These are phyloP conservation scores for Citrus hindsii DNA, from an alignment of 345 rosid genomes.

Conservation along the genomic window DNA sequence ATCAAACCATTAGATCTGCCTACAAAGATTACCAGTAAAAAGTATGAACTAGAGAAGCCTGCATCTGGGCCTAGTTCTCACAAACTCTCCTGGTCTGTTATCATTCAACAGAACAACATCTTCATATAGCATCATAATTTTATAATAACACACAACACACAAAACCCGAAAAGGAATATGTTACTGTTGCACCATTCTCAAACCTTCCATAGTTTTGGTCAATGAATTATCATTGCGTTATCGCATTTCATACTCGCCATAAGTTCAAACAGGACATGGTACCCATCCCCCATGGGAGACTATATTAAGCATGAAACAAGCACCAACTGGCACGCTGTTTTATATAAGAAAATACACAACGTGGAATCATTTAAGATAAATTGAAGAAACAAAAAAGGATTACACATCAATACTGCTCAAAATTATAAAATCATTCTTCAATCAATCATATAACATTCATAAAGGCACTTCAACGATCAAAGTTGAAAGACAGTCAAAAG, in stretches of 20 bases:
- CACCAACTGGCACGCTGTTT: not conserved
- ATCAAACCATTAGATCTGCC: not conserved
- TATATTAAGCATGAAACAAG: not conserved
- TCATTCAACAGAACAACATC: not conserved
- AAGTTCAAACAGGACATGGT: not conserved
- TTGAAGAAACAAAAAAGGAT: not conserved
- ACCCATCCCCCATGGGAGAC: not conserved
- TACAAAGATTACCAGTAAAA: not conserved
- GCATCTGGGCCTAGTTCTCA: not conserved
- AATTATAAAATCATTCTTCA: not conserved
- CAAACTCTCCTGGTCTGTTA: not conserved
- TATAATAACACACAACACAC: not conserved
- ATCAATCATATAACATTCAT: not conserved
- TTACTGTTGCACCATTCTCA: not conserved
- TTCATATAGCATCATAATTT: not conserved
- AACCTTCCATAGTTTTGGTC: not conserved
- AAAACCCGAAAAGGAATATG: not conserved
- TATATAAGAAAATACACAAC: not conserved
- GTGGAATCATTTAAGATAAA: not conserved
- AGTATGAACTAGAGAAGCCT: not conserved
- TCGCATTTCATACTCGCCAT: not conserved
- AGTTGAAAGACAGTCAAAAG: slow-evolving; percentile 3
- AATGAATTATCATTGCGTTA: not conserved
- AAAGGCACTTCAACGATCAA: not conserved
- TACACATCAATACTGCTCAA: not conserved